Evolutionary conservation across 441 rosid genomes (phyloP).

Genomic region (Erysimum cheiri): DNA sequence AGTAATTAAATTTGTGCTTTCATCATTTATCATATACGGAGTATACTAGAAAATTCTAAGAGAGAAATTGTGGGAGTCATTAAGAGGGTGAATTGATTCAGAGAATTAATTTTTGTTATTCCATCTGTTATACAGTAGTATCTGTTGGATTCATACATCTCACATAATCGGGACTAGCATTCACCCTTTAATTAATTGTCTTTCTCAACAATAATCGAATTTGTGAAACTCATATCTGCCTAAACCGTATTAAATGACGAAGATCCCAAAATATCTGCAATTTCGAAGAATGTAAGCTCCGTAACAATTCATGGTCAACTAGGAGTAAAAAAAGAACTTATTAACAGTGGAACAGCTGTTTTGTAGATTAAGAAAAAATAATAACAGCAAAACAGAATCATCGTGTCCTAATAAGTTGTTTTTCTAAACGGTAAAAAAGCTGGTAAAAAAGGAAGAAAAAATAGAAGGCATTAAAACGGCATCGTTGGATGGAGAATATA

Average conservation of each 20-base stretch:
- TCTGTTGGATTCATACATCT: no score
- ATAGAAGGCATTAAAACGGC: constrained; percentile 3
- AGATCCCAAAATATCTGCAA: constrained; percentile 1
- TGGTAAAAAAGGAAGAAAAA: not conserved
- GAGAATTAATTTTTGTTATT: no score
- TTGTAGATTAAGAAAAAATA: constrained; percentile 11
- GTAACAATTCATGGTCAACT: constrained; percentile 33
- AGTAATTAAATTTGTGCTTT: no score
- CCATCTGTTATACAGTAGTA: no score
- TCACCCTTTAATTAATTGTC: no score
- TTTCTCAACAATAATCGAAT: no score
- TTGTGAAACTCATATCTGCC: constrained; percentile 20
- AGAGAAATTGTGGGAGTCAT: no score
- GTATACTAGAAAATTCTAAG: no score
- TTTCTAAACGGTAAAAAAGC: constrained; percentile 7
- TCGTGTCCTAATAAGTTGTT: constrained; percentile 4
- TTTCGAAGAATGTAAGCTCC: constrained; percentile 1
- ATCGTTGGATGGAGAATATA: constrained; percentile 36
- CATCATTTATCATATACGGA: not conserved
- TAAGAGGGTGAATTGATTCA: not conserved
- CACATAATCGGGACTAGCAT: no score
- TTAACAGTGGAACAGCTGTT: constrained; percentile 26
- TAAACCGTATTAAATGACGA: constrained; percentile 9
- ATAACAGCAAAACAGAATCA: constrained; percentile 37
- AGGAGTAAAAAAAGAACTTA: constrained; percentile 1